These are phyloP conservation scores for Saccharomycopsis javanensis DNA, from an alignment of 805 yeast genomes.

Conservation along the genomic window DNA sequence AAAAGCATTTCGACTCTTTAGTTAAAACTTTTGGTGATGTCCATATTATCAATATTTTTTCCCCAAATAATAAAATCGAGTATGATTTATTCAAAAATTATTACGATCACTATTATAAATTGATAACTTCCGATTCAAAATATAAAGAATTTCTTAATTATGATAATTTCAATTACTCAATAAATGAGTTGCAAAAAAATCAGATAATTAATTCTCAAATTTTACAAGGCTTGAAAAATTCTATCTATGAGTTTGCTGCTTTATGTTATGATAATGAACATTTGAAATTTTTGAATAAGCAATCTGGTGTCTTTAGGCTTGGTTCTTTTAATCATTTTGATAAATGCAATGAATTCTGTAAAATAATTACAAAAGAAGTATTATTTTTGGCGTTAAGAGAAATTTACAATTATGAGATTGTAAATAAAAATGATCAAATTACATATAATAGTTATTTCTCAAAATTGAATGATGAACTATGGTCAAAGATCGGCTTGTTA, in stretches of 20 bases:
- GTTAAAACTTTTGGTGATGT: constrained; percentile 74
- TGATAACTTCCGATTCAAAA: constrained; percentile 4
- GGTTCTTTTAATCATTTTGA: constrained; percentile 88
- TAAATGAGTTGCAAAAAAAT: constrained; percentile 3
- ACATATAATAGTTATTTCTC: constrained; percentile 11
- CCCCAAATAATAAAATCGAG: constrained; percentile 11
- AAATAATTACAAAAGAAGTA: constrained; percentile 65
- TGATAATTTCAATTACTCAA: constrained; percentile 15
- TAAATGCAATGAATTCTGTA: constrained; percentile 64
- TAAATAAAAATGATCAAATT: background rate
- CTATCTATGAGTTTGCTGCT: constrained; percentile 75
- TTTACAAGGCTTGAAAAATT: constrained; percentile 48
- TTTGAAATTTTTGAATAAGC: constrained; percentile 61
- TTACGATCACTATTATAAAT: constrained; percentile 13
- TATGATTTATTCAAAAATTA: constrained; percentile 15
- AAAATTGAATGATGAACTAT: constrained; percentile 15
- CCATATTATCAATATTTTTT: constrained; percentile 30
- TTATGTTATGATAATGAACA: constrained; percentile 58
- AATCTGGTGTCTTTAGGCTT: constrained; percentile 81
- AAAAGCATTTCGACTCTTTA: constrained; percentile 66
- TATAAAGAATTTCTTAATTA: constrained; percentile 8
- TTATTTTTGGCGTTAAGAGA: constrained; percentile 34
- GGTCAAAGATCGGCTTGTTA: constrained; percentile 12
- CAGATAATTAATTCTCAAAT: constrained; percentile 39
- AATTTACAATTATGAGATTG: constrained; percentile 7